Evolutionary conservation across 129 eudicot species (phyloP).

Genomic region (Centaurea solstitialis): DNA sequence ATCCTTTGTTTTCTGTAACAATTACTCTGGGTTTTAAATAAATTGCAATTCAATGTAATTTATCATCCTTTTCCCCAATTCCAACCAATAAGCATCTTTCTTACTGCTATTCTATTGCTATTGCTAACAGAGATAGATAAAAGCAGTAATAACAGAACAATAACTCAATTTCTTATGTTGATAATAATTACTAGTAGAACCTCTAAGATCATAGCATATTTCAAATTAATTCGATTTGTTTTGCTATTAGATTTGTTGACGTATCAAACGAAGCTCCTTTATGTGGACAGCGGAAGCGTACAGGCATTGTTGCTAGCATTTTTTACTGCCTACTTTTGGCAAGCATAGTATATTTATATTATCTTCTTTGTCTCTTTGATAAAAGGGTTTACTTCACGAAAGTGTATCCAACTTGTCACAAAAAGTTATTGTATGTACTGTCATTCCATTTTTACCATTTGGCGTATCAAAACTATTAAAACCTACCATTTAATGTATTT

Average conservation of each 20-base stretch:
- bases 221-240: neutral
- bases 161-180: neutral
- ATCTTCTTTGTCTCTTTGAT: neutral
- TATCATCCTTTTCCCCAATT: neutral
- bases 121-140: no score
- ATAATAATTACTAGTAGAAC: neutral
- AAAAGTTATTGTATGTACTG: no score
- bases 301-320: slow-evolving; percentile 65
- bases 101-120: neutral
- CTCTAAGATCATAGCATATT: neutral
- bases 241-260: slow-evolving; percentile 62
- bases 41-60: no score
- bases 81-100: neutral
- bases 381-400: no score
- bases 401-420: no score
- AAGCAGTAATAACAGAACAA: neutral
- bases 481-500: no score
- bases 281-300: slow-evolving; percentile 75
- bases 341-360: slow-evolving; percentile 42
- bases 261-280: slow-evolving; percentile 76
- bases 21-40: no score
- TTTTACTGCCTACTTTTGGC: slow-evolving; percentile 70
- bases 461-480: no score
- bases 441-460: no score
- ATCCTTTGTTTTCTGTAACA: no score